Evolutionary conservation across 352 stramenopile genomes (phyloP), one percentile per base, ranked within the genome.

Genomic region (Elongisporangium anandrum): DNA sequence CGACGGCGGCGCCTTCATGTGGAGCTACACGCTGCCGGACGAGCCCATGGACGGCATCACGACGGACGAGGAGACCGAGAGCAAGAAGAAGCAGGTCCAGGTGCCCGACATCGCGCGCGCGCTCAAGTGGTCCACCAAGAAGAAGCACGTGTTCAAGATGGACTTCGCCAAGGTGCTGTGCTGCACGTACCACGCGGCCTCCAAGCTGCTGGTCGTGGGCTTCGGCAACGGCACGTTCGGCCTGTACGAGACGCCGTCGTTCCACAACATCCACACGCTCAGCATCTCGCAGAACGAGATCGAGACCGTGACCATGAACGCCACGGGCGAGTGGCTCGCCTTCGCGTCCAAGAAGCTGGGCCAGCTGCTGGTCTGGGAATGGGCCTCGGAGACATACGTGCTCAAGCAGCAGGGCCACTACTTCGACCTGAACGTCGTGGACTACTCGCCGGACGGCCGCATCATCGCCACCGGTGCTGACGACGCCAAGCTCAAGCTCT

Each of bases 361-460:
- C n/a, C 97, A 99, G 79, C 73, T 99, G 23, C 80, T 99, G 17
- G 97, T 99, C 34, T 99, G 97, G 97, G 97, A 99, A 67, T 99
- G 97, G 97, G 85, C 98, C 59, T 98, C 92, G 0, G 98, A 99
- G 85, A 99, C 96, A 20, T 99, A 99, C 64, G 94, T 99, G 50
- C 79, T 99, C 13, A 99, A 99, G 75, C 98, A 99, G 75, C 96
- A 99, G 64, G 97, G 97, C 51, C 97, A 99, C 81, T 97, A 97
- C 56, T 99, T 99, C 68, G 97, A 98, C 61, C 88, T 99, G 63
- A 98, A 98, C 64, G 79, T 89, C 50, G 88, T 99, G 48, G 97
- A 97, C 45, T 99, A 99, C 75, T 99, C 94, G 17, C 96, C 96
- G 0, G 97, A 99, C 64, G 97, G 97, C 21, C 85, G 97, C 10